Conservation (phyloP, 371 early-diverging fungal genomes). For the Nematocida sp. region DNA sequence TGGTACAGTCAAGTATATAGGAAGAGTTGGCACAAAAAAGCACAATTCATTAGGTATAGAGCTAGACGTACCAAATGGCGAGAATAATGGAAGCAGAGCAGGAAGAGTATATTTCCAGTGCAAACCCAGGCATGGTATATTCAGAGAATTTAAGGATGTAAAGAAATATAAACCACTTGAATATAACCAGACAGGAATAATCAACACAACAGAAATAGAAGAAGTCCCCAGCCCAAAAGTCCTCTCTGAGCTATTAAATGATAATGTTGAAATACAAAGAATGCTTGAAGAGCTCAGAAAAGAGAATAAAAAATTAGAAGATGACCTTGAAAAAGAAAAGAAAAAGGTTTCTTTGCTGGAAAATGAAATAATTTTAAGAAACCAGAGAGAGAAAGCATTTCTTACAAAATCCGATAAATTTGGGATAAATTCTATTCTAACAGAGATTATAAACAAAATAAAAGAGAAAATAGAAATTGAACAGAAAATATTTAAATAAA, state of each 20-base stretch:
- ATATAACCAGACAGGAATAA: slow-evolving; percentile 51
- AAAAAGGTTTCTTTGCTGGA: not conserved
- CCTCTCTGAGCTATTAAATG: slow-evolving; percentile 18
- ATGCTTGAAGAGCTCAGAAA: slow-evolving; percentile 32
- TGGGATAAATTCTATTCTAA: slow-evolving; percentile 27
- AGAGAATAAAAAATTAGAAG: slow-evolving; percentile 34
- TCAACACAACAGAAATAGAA: slow-evolving; percentile 10
- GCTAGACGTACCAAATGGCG: slow-evolving; percentile 34
- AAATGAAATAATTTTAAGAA: slow-evolving; percentile 2
- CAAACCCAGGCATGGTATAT: slow-evolving; percentile 40
- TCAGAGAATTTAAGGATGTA: slow-evolving; percentile 23
- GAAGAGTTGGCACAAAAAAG: slow-evolving; percentile 41
- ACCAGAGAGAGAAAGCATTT: not conserved
- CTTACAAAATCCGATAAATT: not conserved
- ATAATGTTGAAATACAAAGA: slow-evolving; percentile 54
- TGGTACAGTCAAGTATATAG: slow-evolving; percentile 43
- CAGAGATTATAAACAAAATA: slow-evolving; percentile 41
- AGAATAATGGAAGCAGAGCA: slow-evolving; percentile 39
- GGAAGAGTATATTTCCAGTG: slow-evolving; percentile 40
- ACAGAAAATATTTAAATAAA: slow-evolving; percentile 12
- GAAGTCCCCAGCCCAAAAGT: slow-evolving; percentile 1
- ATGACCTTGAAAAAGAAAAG: slow-evolving; percentile 18
- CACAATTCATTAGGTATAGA: slow-evolving; percentile 29
- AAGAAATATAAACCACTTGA: slow-evolving; percentile 22
- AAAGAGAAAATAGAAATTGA: slow-evolving; percentile 53